Base-by-base conservation (phyloP, 2,329 filamentous ascomycete genomes). In the Colletotrichum gloeosporioides region DNA sequence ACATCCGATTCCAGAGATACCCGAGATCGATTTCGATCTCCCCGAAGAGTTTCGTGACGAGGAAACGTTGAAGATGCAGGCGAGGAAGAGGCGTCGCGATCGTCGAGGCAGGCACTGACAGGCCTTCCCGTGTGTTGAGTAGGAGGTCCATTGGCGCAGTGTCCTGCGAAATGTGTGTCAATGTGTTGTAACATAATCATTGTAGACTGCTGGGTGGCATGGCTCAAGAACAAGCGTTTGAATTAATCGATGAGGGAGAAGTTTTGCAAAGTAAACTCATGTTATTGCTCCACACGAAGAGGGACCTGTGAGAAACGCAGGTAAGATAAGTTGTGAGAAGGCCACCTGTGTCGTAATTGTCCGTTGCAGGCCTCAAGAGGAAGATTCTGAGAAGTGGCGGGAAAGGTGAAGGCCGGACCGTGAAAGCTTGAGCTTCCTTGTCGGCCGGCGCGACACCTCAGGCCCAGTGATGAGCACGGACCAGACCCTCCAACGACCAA, bases 1-100 rank as follows among this genome's bases (percentile, higher is more conserved):
- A 1, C 91, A 93, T 31, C 90, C 94, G 0, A 85, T 99, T 25
- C 96, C 96, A 1, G 95, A 98, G 16, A 87, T 94, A 73, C 83
- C 87, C 7, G 91, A 95, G 82, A 82, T 83, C 36, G 95, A 98
- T 57, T 99, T 98, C 82, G 89, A 91, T 73, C 86, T 98, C 68
- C 95, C 96, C 0, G 87, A 90, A 8, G 93, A 94, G 49, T 91
- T 90, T 76, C 85, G 87, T 83, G 83, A 93, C 83, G 86, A 88
- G 78, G 90, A 91, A 80, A 88, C 85, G 53, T 83, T 92, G 77
- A 90, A 89, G 80, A 87, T 89, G 18, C 91, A 90, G 76, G 93
- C 92, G 39, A 86, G 94, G 77, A 91, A 91, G 82, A 90, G 92
- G 82, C 88, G 94, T 78, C 87, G 91, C 79, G 87, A 92, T 69